Evolutionary conservation across 257 asterid genomes (phyloP).

Genomic region (Solanum peruvianum): DNA sequence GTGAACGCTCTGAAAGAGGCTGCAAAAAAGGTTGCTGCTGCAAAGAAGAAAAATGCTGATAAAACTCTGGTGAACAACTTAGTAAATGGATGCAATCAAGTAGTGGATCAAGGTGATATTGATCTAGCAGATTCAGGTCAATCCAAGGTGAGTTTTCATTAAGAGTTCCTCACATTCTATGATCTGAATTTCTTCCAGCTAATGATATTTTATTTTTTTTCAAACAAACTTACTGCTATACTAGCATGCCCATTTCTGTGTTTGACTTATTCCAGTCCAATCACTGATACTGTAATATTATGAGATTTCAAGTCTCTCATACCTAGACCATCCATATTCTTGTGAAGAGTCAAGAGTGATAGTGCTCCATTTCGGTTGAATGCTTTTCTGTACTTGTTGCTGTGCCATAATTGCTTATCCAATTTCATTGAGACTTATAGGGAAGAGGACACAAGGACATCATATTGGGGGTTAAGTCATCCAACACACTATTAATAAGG

Average conservation of each 20-base stretch:
- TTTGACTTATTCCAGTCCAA: not conserved
- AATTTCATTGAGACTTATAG: not conserved
- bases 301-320: not conserved
- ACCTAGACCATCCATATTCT: not conserved
- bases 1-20: conserved; percentile 71
- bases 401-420: not conserved
- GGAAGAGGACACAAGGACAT: not conserved
- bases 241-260: not conserved
- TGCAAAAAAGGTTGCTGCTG: conserved; percentile 42
- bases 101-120: conserved; percentile 9
- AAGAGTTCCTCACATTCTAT: not conserved
- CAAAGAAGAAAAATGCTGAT: conserved; percentile 35
- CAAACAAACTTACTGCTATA: not conserved
- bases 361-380: not conserved
- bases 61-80: conserved; percentile 15
- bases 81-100: conserved; percentile 37
- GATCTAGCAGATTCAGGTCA: conserved; percentile 36
- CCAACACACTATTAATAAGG: not conserved
- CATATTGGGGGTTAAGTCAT: not conserved
- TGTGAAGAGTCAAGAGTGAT: not conserved
- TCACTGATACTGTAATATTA: not conserved
- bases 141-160: conserved; percentile 48
- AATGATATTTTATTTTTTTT: not conserved
- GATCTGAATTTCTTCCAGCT: not conserved
- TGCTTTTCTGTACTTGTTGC: not conserved